A percentile compares a stretch with the other conserved stretches of the same genome.
Conservation (phyloP, 148 eudicot species). For the Dysphania ambrosioides region DNA sequence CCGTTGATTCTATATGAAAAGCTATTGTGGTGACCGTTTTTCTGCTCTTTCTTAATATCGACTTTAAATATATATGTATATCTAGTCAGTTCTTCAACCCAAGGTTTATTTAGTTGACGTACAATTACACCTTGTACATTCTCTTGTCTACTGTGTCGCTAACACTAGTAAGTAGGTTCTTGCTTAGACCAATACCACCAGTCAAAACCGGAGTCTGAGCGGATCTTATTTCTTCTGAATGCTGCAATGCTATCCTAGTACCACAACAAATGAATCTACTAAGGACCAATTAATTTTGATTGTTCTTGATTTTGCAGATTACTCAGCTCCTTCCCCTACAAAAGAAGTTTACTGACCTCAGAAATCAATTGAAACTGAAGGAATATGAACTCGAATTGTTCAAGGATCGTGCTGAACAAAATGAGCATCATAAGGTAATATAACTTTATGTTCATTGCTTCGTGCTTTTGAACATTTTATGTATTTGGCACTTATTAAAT, state of each 20-base stretch:
- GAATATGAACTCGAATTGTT: slow-evolving; percentile 79
- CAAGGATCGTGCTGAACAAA: slow-evolving; percentile 81
- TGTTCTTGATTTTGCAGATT: slow-evolving; percentile 44
- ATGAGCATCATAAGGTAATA: slow-evolving; percentile 93
- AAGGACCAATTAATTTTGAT: not conserved
- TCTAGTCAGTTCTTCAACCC: not conserved
- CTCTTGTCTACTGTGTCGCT: not conserved
- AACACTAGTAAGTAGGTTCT: not conserved
- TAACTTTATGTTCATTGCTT: slow-evolving; percentile 5
- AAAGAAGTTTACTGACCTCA: slow-evolving; percentile 66
- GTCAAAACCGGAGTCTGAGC: not conserved
- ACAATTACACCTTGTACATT: not conserved
- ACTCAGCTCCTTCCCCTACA: slow-evolving; percentile 72
- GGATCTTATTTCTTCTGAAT: not conserved
- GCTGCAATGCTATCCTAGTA: not conserved
- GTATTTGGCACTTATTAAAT: not conserved
- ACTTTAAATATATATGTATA: not conserved
- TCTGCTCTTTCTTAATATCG: not conserved
- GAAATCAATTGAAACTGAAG: slow-evolving; percentile 71
- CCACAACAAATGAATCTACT: not conserved
- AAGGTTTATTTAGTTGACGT: not conserved
- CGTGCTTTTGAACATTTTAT: not conserved
- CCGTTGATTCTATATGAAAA: not conserved
- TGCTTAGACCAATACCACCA: not conserved
- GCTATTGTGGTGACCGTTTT: not conserved